A percentile compares a stretch with the other conserved stretches of the same genome.
These are phyloP conservation scores for Erodium texanum DNA, from an alignment of 441 rosid species.

Conservation along the genomic window DNA sequence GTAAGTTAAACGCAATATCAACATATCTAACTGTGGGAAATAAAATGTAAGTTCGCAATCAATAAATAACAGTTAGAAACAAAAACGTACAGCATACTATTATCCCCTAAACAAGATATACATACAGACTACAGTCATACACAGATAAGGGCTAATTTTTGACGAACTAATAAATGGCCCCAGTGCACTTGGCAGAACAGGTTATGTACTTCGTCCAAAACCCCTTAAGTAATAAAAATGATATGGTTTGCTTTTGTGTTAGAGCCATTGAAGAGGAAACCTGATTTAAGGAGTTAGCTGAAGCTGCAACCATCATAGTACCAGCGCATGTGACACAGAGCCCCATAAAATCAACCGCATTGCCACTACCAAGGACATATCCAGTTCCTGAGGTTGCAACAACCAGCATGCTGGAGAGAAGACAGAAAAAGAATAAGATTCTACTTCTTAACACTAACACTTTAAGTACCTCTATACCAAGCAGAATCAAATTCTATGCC, in stretches of 20 bases:
- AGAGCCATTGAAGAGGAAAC: slow-evolving; percentile 21
- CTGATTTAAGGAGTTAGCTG: slow-evolving; percentile 93
- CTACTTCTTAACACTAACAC: background rate
- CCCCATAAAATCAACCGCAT: slow-evolving; percentile 50
- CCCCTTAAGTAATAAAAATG: background rate
- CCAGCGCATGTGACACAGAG: slow-evolving; percentile 91
- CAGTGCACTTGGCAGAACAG: background rate
- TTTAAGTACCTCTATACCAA: background rate
- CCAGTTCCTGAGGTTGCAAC: slow-evolving; percentile 97
- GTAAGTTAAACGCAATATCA: background rate
- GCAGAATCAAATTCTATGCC: background rate
- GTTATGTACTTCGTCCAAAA: background rate
- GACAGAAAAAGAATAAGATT: background rate
- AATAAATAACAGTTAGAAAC: background rate
- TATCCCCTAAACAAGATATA: background rate
- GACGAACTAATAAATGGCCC: background rate
- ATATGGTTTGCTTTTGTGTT: background rate
- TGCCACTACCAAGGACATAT: slow-evolving; percentile 68
- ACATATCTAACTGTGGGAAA: background rate
- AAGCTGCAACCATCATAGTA: slow-evolving; percentile 92
- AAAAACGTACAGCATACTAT: background rate
- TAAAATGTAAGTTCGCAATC: background rate
- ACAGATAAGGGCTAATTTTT: background rate
- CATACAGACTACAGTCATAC: no score
- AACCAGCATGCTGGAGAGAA: slow-evolving; percentile 57